Conservation (phyloP, 352 stramenopile genomes). For the Phytophthora rubi region DNA sequence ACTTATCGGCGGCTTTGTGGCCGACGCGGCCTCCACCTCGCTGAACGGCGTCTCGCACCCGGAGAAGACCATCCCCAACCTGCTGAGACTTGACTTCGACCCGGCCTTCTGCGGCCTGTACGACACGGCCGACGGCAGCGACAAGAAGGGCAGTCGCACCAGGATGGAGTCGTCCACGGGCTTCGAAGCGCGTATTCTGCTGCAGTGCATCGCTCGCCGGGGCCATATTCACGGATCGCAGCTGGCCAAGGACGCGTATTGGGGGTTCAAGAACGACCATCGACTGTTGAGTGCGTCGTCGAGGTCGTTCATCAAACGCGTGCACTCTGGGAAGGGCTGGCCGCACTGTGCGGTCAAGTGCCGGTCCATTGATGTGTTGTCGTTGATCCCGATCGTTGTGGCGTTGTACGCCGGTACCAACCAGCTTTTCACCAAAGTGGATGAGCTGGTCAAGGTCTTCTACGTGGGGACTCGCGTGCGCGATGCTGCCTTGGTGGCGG, state of each 20-base stretch:
- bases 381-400: conserved; percentile 76
- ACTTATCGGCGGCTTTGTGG: conserved; percentile 79
- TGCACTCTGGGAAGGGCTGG: conserved; percentile 74
- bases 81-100: conserved; percentile 76
- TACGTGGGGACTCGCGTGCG: conserved; percentile 76
- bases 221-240: conserved; percentile 75
- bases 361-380: conserved; percentile 80
- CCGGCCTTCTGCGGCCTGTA: conserved; percentile 78
- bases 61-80: conserved; percentile 81
- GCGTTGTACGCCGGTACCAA: conserved; percentile 82
- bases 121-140: conserved; percentile 49
- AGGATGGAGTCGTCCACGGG: conserved; percentile 81
- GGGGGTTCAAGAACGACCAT: conserved; percentile 85
- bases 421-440: conserved; percentile 80
- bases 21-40: conserved; percentile 76
- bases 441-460: conserved; percentile 83
- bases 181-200: conserved; percentile 77
- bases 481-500: conserved; percentile 71
- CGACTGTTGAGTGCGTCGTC: conserved; percentile 72
- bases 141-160: conserved; percentile 39
- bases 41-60: conserved; percentile 81
- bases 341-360: conserved; percentile 80
- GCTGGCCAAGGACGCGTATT: conserved; percentile 82
- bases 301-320: conserved; percentile 78
- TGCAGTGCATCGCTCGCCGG: conserved; percentile 75